phyloP scores from a whole-genome alignment of 83 land plant species.

The Thuja plicata region DNA sequence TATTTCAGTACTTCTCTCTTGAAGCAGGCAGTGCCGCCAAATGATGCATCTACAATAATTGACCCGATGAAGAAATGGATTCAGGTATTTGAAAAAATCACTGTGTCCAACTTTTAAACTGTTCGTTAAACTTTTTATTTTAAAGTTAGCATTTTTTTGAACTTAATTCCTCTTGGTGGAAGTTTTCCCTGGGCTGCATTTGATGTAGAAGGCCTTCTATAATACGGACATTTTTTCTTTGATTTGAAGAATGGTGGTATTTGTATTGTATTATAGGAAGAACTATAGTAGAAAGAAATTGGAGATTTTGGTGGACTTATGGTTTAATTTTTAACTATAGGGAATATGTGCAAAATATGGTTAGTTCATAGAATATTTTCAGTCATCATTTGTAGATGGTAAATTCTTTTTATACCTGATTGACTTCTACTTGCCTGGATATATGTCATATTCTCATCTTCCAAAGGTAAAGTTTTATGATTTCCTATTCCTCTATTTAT shows the following conservation, averaged over 20 bases:
- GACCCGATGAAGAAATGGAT: conserved; percentile 34
- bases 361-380: conserved; percentile 21
- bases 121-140: not conserved
- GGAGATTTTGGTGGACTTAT: not conserved
- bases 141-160: not conserved
- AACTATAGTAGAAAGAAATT: not conserved
- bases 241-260: not conserved
- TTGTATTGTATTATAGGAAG: not conserved
- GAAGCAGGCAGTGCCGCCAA: conserved; percentile 4
- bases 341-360: conserved; percentile 30
- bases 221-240: not conserved
- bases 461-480: not conserved
- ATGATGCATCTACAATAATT: conserved; percentile 6
- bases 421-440: conserved; percentile 32
- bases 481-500: not conserved
- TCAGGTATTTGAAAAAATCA: conserved; percentile 20
- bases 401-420: conserved; percentile 36
- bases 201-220: not conserved
- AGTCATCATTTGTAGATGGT: conserved; percentile 40
- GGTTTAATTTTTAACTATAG: conserved; percentile 20
- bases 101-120: not conserved
- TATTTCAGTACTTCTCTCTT: not conserved
- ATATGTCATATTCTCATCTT: conserved; percentile 23
- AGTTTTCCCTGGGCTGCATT: not conserved
- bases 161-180: not conserved